Conservation (phyloP, 2,329 filamentous ascomycete genomes). For the Gremmenia infestans region DNA sequence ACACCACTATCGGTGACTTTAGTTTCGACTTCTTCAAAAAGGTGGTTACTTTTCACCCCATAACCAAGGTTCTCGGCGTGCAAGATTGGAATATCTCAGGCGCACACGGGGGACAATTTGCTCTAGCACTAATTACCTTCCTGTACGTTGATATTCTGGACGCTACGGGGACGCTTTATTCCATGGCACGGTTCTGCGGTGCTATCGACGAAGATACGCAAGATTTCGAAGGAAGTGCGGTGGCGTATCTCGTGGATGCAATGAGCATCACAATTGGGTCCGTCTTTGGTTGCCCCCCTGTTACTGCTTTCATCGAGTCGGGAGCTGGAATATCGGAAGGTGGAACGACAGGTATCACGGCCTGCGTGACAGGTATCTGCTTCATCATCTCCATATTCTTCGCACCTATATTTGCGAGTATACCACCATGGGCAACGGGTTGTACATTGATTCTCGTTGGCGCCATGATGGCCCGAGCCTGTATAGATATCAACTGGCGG, state of each 20-base stretch:
- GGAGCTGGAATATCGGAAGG: conserved; percentile 86
- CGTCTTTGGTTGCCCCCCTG: conserved; percentile 71
- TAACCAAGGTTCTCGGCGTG: conserved; percentile 61
- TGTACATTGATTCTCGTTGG: conserved; percentile 84
- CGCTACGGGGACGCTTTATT: conserved; percentile 80
- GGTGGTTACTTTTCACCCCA: conserved; percentile 79
- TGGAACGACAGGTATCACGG: conserved; percentile 78
- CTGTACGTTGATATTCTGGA: conserved; percentile 88
- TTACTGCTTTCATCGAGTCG: conserved; percentile 85
- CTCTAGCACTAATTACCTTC: conserved; percentile 80
- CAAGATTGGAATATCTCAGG: conserved; percentile 66
- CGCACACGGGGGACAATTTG: conserved; percentile 68
- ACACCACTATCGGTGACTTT: conserved; percentile 62
- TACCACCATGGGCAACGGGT: conserved; percentile 84
- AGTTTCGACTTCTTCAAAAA: conserved; percentile 83
- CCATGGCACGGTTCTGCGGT: conserved; percentile 80
- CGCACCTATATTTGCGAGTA: conserved; percentile 83
- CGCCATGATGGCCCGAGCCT: conserved; percentile 77
- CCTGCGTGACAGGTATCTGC: conserved; percentile 71
- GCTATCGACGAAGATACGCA: conserved; percentile 77
- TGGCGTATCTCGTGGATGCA: conserved; percentile 81
- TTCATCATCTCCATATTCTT: conserved; percentile 89
- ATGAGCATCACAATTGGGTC: conserved; percentile 75
- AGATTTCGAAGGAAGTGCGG: conserved; percentile 80
- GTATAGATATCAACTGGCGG: conserved; percentile 81